Base-by-base conservation (phyloP, 1,284 basidiomycete genomes). In the Rhodotorula sp. region DNA sequence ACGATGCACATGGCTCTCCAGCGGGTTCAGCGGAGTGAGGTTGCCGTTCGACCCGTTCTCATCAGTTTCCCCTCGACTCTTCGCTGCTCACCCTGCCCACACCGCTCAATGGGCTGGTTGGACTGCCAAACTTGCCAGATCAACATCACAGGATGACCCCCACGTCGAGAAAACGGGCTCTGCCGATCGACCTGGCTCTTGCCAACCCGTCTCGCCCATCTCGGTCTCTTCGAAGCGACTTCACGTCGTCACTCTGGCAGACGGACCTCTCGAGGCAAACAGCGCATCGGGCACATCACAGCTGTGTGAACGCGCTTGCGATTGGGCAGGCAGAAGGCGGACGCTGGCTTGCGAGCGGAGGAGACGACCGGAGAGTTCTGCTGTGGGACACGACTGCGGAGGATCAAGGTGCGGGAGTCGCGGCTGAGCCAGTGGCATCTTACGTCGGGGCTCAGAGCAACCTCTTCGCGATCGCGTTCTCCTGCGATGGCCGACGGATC, bases 391-490 rank as follows among this genome's bases (percentile, higher is more conserved):
- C 71, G 47, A 22, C 59, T 5, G 64, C 46, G 30, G 64, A 48
- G 20, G 18, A 50, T 18, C 52, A 55, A 24, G 28, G 10, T 8
- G 31, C 51, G 8, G 59, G 55, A 3, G 44, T 20, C 28, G 46
- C 62, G 5, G 26, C 26, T 44, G 88, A 91, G 79, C 82, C 85
- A 4, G 79, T 82, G 24, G 82, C 89, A 20, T 82, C 83, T 64
- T 78, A 90, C 24, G 89, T 87, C 87, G 87, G 91, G 74, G 86
- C 90, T 30, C 61, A 86, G 89, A 83, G 83, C 55, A 90, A 90
- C 74, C 84, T 90, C 47, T 87, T 91, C 77, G 83, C 85, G 11
- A 80, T 90, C 48, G 84, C 84, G 46, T 90, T 90, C 79, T 88
- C 88, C 10, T 83, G 86, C 2, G 82, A 83, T 48, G 87, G 87